These are phyloP conservation scores for Sporothrix euskadiensis DNA, from an alignment of 2,329 filamentous ascomycete species.

Conservation along the genomic window DNA sequence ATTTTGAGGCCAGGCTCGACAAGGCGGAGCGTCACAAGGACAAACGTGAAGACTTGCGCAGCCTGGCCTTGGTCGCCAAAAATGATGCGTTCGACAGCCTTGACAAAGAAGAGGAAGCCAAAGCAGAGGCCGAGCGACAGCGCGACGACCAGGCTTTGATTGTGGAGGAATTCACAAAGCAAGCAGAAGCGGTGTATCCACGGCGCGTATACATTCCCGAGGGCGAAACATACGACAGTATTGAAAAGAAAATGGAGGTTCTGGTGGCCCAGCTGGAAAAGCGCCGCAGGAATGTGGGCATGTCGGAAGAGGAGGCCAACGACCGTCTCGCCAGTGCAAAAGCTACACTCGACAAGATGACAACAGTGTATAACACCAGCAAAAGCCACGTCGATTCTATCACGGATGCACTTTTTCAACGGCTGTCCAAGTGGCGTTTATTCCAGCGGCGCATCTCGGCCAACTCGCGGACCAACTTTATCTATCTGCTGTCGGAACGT, in stretches of 20 bases:
- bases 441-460: constrained; percentile 85
- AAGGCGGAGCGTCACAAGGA: constrained; percentile 59
- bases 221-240: constrained; percentile 61
- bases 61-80: constrained; percentile 59
- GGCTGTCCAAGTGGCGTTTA: constrained; percentile 72
- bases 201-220: constrained; percentile 63
- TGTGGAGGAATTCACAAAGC: constrained; percentile 55
- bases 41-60: constrained; percentile 51
- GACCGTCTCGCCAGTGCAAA: constrained; percentile 47
- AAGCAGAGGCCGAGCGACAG: constrained; percentile 48
- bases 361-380: constrained; percentile 49
- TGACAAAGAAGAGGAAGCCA: constrained; percentile 51
- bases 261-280: constrained; percentile 60
- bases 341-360: constrained; percentile 45
- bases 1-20: constrained; percentile 50
- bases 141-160: constrained; percentile 48
- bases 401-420: constrained; percentile 64
- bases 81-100: constrained; percentile 59
- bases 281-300: constrained; percentile 60
- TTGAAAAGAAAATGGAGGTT: constrained; percentile 56
- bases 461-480: constrained; percentile 83
- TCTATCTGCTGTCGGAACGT: constrained; percentile 83
- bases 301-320: constrained; percentile 64
- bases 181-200: constrained; percentile 56
- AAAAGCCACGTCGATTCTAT: constrained; percentile 46